Percentiles rank a stretch among this genome's conserved stretches.
These are phyloP conservation scores for Cutaneotrichosporon arboriforme DNA, from an alignment of 1,284 basidiomycete species.

Conservation along the genomic window DNA sequence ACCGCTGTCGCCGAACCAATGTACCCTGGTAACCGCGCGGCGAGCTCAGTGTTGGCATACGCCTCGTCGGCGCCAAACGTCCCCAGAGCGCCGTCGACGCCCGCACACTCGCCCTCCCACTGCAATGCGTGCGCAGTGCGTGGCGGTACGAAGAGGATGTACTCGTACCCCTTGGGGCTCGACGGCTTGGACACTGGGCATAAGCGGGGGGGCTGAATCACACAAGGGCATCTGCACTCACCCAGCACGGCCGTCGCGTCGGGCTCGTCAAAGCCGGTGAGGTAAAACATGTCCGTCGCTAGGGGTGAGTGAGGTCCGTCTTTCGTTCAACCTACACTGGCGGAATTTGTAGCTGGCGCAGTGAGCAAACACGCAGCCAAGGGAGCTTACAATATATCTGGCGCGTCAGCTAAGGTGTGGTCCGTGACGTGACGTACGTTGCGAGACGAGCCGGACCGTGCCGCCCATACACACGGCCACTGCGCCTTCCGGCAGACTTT, in stretches of 20 bases:
- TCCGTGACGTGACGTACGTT: no score
- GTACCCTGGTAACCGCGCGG: slow-evolving; percentile 33
- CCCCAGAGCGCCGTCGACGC: slow-evolving; percentile 56
- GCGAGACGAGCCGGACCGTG: slow-evolving; percentile 79
- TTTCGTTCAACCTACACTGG: slow-evolving; percentile 52
- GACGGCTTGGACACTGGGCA: slow-evolving; percentile 49
- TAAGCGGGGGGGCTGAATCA: background rate
- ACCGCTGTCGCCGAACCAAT: slow-evolving; percentile 31
- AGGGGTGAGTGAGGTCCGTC: background rate
- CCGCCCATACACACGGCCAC: slow-evolving; percentile 75
- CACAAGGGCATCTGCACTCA: slow-evolving; percentile 29
- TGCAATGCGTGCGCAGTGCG: slow-evolving; percentile 72
- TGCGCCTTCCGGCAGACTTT: slow-evolving; percentile 66
- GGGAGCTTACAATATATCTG: slow-evolving; percentile 55
- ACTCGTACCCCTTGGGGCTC: slow-evolving; percentile 69
- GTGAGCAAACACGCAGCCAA: background rate
- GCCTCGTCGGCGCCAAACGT: slow-evolving; percentile 71
- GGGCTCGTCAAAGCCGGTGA: slow-evolving; percentile 92
- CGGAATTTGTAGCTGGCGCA: slow-evolving; percentile 80
- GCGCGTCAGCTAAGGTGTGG: no score
- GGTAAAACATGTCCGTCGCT: slow-evolving; percentile 86
- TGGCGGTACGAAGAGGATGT: slow-evolving; percentile 80
- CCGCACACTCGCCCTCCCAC: slow-evolving; percentile 84
- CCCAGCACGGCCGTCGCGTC: slow-evolving; percentile 80
- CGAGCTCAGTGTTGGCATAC: slow-evolving; percentile 41